Evolutionary conservation across 768 basidiomycete species (phyloP), one percentile per base, ranked within the genome.

Genomic region (Tulasnella sp.): DNA sequence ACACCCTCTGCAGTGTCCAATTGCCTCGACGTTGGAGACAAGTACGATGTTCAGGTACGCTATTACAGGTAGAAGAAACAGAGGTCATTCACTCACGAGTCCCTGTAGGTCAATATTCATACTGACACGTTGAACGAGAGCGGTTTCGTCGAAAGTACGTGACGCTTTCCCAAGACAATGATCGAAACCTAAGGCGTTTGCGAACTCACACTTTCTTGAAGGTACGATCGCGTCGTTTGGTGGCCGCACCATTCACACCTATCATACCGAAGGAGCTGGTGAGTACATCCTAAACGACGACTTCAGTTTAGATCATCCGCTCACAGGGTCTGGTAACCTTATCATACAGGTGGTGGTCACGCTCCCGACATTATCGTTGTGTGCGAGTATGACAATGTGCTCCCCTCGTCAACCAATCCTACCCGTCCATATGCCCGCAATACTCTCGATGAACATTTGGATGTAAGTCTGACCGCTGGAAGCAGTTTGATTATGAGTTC

Each of bases 311-410:
- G 10, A 19, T 76, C 18, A 42, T 19, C 21, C 38, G n/a, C 40
- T 72, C 34, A 68, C 62, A 3, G 78, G 12, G 44, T 44, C 44
- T 18, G 44, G 16, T 44, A 1, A 79, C 52, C 42, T 44, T 44
- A 16, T 71, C 40, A 19, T 77, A 12, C 27, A 92, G 93, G 96
- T 74, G 96, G 96, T 19, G 96, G 98, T 18, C 97, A 98, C 84
- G 97, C 97, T 2, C 98, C 98, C 0, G 98, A 99, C 83, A 98
- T 99, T 85, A 97, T 99, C 84, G 93, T 94, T n/a, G 97, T 98
- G 31, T 97, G 96, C 81, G 95, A 94, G 39, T 89, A 90, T 9
- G 86, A 91, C 1, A 97, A 98, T 80, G 96, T 99, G 2, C 87
- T 99, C 12, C 98, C 98, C 0, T 96, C 94, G 10, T 99, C 98